Evolutionary conservation across 129 eudicot genomes (phyloP).

Genomic region (Silybum marianum): DNA sequence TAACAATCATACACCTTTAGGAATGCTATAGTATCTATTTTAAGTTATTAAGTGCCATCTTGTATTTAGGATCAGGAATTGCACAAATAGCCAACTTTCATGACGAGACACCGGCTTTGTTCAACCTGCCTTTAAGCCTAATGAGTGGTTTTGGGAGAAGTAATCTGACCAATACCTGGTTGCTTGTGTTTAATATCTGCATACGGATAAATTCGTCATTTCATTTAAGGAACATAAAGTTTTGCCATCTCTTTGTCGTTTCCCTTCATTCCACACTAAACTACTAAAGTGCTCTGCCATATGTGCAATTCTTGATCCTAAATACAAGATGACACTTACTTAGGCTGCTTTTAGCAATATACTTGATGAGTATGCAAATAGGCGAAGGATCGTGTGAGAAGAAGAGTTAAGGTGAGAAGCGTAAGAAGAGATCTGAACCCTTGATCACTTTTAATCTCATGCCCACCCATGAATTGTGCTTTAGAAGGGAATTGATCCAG

Average conservation of each 20-base stretch:
- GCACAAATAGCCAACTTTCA: conserved; percentile 15
- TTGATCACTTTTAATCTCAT: too few species aligned
- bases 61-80: conserved; percentile 14
- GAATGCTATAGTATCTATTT: conserved; percentile 7
- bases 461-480: too few species aligned
- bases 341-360: background rate
- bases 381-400: too few species aligned
- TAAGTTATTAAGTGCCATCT: background rate
- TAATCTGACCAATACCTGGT: background rate
- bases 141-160: background rate
- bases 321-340: conserved; percentile 22
- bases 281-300: conserved; percentile 1
- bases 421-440: too few species aligned
- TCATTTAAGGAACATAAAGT: conserved; percentile 8
- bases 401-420: too few species aligned
- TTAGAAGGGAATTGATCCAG: too few species aligned
- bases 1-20: conserved; percentile 21
- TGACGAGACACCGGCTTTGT: background rate
- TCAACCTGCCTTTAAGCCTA: background rate
- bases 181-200: background rate
- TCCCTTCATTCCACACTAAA: conserved; percentile 15
- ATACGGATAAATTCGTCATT: conserved; percentile 9
- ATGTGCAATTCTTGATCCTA: conserved; percentile 17
- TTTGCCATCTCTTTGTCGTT: background rate
- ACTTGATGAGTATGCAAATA: conserved; percentile 1